These are phyloP conservation scores for Quercus berberidifolia DNA, from an alignment of 306 rosid species.

Conservation along the genomic window DNA sequence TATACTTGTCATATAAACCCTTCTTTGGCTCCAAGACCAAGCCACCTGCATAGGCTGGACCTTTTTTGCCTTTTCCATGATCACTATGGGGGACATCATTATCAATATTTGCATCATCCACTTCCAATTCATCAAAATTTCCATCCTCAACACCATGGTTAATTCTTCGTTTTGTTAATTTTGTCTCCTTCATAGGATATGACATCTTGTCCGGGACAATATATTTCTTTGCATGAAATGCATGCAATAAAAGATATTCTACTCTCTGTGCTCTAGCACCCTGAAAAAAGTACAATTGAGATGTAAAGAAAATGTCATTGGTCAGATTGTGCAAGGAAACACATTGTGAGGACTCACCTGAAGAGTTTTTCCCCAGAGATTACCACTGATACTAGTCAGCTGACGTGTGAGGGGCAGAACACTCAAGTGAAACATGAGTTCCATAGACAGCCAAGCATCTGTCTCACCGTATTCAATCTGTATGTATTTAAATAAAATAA, in stretches of 20 bases:
- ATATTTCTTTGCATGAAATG: conserved; percentile 86
- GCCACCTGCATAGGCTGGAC: conserved; percentile 89
- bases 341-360: conserved; percentile 57
- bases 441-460: conserved; percentile 98
- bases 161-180: conserved; percentile 51
- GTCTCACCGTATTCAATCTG: conserved; percentile 97
- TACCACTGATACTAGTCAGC: conserved; percentile 93
- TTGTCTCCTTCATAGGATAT: conserved; percentile 51
- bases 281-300: conserved; percentile 42
- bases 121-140: conserved; percentile 50
- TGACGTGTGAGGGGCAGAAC: conserved; percentile 97
- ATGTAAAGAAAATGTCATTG: neutral
- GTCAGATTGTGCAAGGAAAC: conserved; percentile 22
- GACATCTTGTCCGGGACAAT: conserved; percentile 85
- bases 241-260: conserved; percentile 91
- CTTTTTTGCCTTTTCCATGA: conserved; percentile 73
- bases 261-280: conserved; percentile 99
- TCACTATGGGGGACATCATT: conserved; percentile 47
- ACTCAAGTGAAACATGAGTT: conserved; percentile 97
- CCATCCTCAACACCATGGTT: conserved; percentile 42
- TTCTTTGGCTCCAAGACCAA: conserved; percentile 95
- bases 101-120: conserved; percentile 43
- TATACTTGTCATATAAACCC: conserved; percentile 93
- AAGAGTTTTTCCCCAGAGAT: conserved; percentile 91
- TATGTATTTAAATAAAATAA: conserved; percentile 14